A percentile compares a stretch with the other conserved stretches of the same genome.
These are phyloP conservation scores for Rhipidocladum racemiflorum DNA, from an alignment of 176 grass and related monocot genomes.

Conservation along the genomic window DNA sequence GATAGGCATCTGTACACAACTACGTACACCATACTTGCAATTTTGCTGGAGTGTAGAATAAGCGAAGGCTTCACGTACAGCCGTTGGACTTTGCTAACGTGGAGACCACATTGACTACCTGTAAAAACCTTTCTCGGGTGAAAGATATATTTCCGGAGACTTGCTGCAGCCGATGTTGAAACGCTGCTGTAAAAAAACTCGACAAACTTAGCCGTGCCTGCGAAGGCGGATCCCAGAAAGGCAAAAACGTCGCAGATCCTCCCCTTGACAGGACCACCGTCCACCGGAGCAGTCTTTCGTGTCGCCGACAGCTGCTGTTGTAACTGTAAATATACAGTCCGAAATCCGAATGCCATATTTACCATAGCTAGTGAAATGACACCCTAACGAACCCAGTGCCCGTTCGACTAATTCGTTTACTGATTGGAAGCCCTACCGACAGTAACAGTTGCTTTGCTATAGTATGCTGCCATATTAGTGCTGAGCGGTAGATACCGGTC, in stretches of 20 bases:
- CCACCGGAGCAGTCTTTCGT: too few species aligned
- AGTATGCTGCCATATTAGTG: too few species aligned
- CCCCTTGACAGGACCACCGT: too few species aligned
- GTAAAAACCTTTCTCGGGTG: neutral
- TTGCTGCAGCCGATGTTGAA: neutral
- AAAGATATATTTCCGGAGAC: neutral
- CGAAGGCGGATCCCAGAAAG: neutral
- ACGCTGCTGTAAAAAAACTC: neutral
- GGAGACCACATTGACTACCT: neutral
- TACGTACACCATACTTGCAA: neutral
- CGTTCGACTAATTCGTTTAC: neutral
- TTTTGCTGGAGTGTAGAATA: slow-evolving; percentile 1
- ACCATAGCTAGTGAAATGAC: neutral
- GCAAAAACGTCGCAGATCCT: too few species aligned
- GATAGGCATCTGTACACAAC: neutral
- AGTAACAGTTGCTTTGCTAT: too few species aligned
- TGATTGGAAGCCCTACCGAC: too few species aligned
- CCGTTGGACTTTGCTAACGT: neutral
- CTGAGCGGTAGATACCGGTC: too few species aligned
- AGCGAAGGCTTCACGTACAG: neutral
- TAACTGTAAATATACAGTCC: neutral
- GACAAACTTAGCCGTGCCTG: neutral
- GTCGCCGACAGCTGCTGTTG: neutral
- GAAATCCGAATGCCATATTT: neutral
- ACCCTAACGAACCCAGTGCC: neutral